phyloP scores from a whole-genome alignment of 352 stramenopile species.

The Phytophthora hibernalis region DNA sequence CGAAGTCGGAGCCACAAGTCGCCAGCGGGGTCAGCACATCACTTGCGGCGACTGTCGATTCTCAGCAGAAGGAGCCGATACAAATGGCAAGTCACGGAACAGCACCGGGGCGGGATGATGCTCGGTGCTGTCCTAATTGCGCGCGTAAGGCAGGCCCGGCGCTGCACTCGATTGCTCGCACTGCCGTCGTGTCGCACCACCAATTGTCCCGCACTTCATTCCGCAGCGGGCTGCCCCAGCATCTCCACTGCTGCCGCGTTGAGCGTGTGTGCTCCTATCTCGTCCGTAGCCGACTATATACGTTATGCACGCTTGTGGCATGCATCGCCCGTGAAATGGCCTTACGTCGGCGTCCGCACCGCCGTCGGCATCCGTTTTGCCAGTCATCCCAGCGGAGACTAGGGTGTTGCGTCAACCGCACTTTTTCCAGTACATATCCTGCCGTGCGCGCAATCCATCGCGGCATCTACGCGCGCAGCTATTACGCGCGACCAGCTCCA shows the following conservation, averaged over 20 bases:
- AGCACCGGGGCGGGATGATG: slow-evolving; percentile 15
- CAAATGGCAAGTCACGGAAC: slow-evolving; percentile 8
- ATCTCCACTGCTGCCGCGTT: not conserved
- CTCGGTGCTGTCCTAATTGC: not conserved
- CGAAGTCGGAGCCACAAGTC: not conserved
- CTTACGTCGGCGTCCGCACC: not conserved
- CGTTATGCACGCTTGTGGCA: too few relatives aligned
- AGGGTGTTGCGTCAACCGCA: slow-evolving; percentile 28
- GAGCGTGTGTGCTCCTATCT: not conserved
- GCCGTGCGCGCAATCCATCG: slow-evolving; percentile 27
- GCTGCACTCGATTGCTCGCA: slow-evolving; percentile 23
- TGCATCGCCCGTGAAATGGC: too few relatives aligned
- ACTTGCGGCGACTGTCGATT: slow-evolving; percentile 9
- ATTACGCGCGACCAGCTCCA: slow-evolving; percentile 12
- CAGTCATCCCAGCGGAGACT: slow-evolving; percentile 8
- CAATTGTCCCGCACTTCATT: slow-evolving; percentile 7
- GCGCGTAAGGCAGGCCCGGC: slow-evolving; percentile 15
- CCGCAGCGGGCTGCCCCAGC: not conserved
- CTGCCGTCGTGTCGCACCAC: slow-evolving; percentile 13
- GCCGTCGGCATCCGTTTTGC: slow-evolving; percentile 4
- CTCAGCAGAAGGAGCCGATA: not conserved
- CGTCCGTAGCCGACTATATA: not conserved
- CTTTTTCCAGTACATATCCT: slow-evolving; percentile 12
- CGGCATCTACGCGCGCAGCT: slow-evolving; percentile 9
- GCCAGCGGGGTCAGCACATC: slow-evolving; percentile 12